These are phyloP conservation scores for Ambrosia hybrid DNA, from an alignment of 140 eudicot genomes.

Conservation along the genomic window DNA sequence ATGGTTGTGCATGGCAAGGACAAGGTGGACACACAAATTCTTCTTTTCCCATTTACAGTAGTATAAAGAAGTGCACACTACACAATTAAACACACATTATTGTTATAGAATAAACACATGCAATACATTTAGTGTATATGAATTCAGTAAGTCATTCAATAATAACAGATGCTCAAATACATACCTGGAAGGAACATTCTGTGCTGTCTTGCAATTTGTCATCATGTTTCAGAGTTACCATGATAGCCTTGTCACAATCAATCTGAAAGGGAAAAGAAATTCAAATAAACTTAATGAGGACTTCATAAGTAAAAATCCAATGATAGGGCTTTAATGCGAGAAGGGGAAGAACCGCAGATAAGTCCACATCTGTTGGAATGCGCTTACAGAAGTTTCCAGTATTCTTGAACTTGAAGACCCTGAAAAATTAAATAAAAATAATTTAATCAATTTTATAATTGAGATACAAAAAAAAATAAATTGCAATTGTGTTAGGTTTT, in stretches of 20 bases:
- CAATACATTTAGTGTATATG: neutral
- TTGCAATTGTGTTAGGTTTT: neutral
- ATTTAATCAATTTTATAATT: neutral
- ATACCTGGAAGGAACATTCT: no score
- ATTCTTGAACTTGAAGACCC: constrained; percentile 82
- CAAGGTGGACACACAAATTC: constrained; percentile 81
- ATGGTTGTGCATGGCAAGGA: constrained; percentile 93
- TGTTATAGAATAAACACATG: neutral
- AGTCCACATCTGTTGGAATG: constrained; percentile 75
- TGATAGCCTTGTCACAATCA: no score
- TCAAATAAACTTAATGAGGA: no score
- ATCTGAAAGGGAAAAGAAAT: no score
- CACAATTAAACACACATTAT: constrained; percentile 15
- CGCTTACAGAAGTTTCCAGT: constrained; percentile 75
- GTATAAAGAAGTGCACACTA: constrained; percentile 98
- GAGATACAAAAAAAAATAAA: neutral
- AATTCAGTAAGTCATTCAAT: constrained; percentile 25
- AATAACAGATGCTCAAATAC: no score
- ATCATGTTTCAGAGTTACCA: no score
- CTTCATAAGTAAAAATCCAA: neutral
- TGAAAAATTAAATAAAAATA: constrained; percentile 18
- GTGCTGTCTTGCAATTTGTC: no score
- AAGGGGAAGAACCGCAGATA: constrained; percentile 54
- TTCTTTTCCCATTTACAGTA: constrained; percentile 69
- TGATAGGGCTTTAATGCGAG: neutral